These are phyloP conservation scores for Zygoascus meyerae DNA, from an alignment of 1,139 yeast genomes.

Conservation along the genomic window DNA sequence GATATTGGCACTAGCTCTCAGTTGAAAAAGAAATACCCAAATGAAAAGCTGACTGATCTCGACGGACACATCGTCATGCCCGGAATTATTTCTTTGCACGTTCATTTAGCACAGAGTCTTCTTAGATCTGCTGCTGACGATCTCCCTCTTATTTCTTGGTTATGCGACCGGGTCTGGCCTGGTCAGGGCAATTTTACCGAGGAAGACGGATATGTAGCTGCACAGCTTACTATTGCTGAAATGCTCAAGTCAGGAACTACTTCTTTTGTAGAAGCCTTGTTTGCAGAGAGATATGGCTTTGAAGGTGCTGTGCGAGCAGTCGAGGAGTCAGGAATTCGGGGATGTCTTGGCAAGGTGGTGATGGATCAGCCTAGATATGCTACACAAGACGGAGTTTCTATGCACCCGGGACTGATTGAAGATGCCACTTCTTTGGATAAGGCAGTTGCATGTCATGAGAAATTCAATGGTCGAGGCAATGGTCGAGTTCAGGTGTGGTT, in stretches of 20 bases:
- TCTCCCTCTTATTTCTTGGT: slow-evolving; percentile 8
- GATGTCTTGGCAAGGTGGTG: slow-evolving; percentile 10
- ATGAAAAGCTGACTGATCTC: slow-evolving; percentile 10
- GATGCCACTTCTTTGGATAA: slow-evolving; percentile 27
- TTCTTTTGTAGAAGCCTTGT: slow-evolving; percentile 10
- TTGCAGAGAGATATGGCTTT: slow-evolving; percentile 9
- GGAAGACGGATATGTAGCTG: slow-evolving; percentile 11
- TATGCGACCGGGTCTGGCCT: slow-evolving; percentile 12
- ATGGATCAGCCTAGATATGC: slow-evolving; percentile 23
- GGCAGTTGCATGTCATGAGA: slow-evolving; percentile 13
- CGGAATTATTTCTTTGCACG: slow-evolving; percentile 10
- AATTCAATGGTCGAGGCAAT: slow-evolving; percentile 11
- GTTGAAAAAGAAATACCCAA: slow-evolving; percentile 6
- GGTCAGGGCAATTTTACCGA: slow-evolving; percentile 8
- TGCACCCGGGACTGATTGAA: slow-evolving; percentile 21
- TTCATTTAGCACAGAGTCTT: slow-evolving; percentile 10
- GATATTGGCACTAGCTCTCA: slow-evolving; percentile 9
- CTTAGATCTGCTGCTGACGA: slow-evolving; percentile 12
- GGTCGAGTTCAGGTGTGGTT: slow-evolving; percentile 15
- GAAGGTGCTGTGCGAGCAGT: slow-evolving; percentile 10
- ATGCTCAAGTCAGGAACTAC: slow-evolving; percentile 14
- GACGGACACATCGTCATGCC: slow-evolving; percentile 10
- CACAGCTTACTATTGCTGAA: slow-evolving; percentile 12
- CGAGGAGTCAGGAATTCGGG: slow-evolving; percentile 12
- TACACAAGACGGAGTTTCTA: slow-evolving; percentile 19